phyloP scores from a whole-genome alignment of 2,329 filamentous ascomycete genomes.

The Cyphellophora attinorum region DNA sequence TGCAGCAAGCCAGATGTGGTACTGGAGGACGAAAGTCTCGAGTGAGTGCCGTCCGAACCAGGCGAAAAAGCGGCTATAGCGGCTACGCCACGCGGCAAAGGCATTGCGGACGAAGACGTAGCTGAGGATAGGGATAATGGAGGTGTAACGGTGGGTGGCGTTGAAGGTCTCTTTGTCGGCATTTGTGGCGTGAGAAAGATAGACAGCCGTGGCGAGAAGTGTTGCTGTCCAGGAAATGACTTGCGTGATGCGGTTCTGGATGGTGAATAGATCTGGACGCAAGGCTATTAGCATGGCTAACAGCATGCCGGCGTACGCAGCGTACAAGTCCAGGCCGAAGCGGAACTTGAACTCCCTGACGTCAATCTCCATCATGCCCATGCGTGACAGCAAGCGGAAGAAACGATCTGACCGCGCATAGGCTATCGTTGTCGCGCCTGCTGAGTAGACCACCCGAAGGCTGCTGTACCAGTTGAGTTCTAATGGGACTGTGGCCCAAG shows the following conservation, averaged over 20 bases:
- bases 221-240: conserved; percentile 14
- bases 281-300: conserved; percentile 35
- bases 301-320: conserved; percentile 49
- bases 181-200: conserved; percentile 16
- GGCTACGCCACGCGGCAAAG: conserved; percentile 29
- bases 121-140: conserved; percentile 44
- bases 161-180: conserved; percentile 37
- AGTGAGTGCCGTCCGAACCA: conserved; percentile 49
- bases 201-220: conserved; percentile 10
- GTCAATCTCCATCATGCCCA: conserved; percentile 23
- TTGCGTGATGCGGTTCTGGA: background rate
- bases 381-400: conserved; percentile 5
- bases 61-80: conserved; percentile 39
- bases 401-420: conserved; percentile 1
- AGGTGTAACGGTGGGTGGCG: conserved; percentile 43
- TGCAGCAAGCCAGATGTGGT: conserved; percentile 52
- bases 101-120: conserved; percentile 46
- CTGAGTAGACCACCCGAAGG: conserved; percentile 26
- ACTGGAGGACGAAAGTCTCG: conserved; percentile 52
- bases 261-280: background rate
- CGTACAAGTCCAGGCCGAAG: conserved; percentile 43
- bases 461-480: background rate
- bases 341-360: conserved; percentile 39
- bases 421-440: background rate
- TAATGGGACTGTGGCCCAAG: conserved; percentile 43